These are phyloP conservation scores for Arthromyces matolae DNA, from an alignment of 768 basidiomycete genomes.

Conservation along the genomic window DNA sequence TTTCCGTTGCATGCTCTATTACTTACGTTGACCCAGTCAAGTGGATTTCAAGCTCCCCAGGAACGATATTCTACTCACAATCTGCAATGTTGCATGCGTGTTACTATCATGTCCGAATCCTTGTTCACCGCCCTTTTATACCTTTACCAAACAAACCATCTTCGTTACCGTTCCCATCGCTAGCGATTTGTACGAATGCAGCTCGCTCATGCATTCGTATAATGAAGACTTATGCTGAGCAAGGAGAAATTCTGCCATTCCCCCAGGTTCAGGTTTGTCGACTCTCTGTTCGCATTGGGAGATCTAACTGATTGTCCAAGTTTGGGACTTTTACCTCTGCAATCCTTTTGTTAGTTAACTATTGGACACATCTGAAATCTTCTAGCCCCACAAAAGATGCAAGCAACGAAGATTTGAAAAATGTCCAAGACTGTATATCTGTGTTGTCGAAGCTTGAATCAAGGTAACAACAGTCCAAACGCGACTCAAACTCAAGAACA, in stretches of 20 bases:
- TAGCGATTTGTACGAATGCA: conserved; percentile 81
- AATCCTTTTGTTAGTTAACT: conserved; percentile 59
- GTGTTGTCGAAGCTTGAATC: conserved; percentile 41
- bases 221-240: conserved; percentile 44
- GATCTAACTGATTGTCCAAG: conserved; percentile 28
- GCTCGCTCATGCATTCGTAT: conserved; percentile 73
- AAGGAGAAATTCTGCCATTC: conserved; percentile 27
- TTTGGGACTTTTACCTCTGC: conserved; percentile 35
- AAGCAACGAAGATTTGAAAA: conserved; percentile 47
- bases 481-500: too few species aligned
- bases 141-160: conserved; percentile 51
- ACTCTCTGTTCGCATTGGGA: conserved; percentile 23
- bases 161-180: conserved; percentile 45
- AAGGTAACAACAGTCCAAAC: conserved; percentile 28
- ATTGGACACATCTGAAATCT: conserved; percentile 54
- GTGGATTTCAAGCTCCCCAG: conserved; percentile 32
- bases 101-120: conserved; percentile 56
- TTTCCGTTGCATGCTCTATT: conserved; percentile 47
- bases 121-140: conserved; percentile 78
- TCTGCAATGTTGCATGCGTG: conserved; percentile 48
- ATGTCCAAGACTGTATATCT: conserved; percentile 58
- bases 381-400: conserved; percentile 38
- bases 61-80: conserved; percentile 46
- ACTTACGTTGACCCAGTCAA: conserved; percentile 24
- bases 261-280: conserved; percentile 35